Percentiles rank a stretch among this genome's conserved stretches.
Evolutionary conservation across 805 yeast genomes (phyloP).

Genomic region (Ogataea chonburiensis): DNA sequence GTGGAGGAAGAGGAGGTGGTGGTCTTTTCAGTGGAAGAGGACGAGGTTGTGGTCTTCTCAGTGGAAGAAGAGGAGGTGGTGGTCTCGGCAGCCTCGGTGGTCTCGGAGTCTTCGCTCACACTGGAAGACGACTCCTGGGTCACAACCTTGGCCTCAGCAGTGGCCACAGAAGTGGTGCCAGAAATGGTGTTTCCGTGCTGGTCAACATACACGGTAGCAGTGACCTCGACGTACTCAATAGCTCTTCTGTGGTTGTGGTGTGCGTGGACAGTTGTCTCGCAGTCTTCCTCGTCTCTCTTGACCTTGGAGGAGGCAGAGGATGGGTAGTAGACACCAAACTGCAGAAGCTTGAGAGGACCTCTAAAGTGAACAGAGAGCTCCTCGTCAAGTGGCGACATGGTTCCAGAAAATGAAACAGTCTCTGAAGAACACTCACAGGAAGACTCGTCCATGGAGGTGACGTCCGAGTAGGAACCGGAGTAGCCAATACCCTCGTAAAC

Average conservation of each 20-base stretch:
- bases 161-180: conserved; percentile 25
- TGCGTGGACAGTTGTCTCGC: conserved; percentile 43
- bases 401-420: conserved; percentile 60
- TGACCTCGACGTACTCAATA: conserved; percentile 66
- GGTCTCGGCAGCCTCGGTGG: conserved; percentile 36
- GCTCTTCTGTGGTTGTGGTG: conserved; percentile 60
- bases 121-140: conserved; percentile 9
- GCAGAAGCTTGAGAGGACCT: conserved; percentile 78
- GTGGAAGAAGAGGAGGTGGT: conserved; percentile 40
- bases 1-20: conserved; percentile 18
- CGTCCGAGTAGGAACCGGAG: conserved; percentile 73
- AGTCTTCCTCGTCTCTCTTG: conserved; percentile 40
- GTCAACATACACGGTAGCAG: conserved; percentile 75
- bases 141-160: conserved; percentile 15
- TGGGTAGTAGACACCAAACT: conserved; percentile 90
- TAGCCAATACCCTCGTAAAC: conserved; percentile 68
- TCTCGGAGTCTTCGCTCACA: too few species aligned
- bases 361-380: conserved; percentile 87
- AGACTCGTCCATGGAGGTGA: conserved; percentile 62
- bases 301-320: conserved; percentile 40
- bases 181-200: conserved; percentile 46
- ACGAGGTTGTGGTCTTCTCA: conserved; percentile 17
- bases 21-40: conserved; percentile 28
- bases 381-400: conserved; percentile 78
- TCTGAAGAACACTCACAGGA: conserved; percentile 70